These are phyloP conservation scores for Lasiodiplodia citricola DNA, from an alignment of 2,329 filamentous ascomycete genomes.

Conservation along the genomic window DNA sequence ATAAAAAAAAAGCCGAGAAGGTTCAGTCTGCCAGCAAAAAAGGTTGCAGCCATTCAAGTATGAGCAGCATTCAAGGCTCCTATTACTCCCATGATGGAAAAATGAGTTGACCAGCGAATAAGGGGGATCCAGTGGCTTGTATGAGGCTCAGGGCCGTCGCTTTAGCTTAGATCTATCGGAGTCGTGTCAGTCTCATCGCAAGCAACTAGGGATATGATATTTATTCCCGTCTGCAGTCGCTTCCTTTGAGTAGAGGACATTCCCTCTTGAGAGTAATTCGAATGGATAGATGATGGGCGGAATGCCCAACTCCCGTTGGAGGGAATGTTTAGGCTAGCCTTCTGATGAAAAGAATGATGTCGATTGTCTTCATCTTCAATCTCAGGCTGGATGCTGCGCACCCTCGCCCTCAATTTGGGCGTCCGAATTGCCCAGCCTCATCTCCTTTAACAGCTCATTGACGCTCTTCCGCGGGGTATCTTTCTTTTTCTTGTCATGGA, in stretches of 20 bases:
- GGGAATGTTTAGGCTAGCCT: background rate
- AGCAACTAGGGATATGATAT: background rate
- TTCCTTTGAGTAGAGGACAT: background rate
- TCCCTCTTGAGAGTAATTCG: background rate
- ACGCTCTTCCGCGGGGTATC: slow-evolving; percentile 32
- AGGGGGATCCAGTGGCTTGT: background rate
- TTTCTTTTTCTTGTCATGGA: slow-evolving; percentile 6
- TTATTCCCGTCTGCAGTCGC: background rate
- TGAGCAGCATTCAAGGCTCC: background rate
- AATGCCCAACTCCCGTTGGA: background rate
- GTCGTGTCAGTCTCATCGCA: background rate
- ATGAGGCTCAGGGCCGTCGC: background rate
- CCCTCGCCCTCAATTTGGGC: background rate
- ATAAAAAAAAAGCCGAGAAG: background rate
- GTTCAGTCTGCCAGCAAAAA: too few species aligned
- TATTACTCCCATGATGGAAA: background rate
- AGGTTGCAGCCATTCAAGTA: too few species aligned
- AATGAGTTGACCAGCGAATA: background rate
- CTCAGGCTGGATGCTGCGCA: background rate
- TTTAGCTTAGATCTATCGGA: background rate
- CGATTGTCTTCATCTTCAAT: background rate
- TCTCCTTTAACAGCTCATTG: slow-evolving; percentile 36
- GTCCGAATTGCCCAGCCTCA: slow-evolving; percentile 29
- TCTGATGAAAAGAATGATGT: background rate
- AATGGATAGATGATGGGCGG: background rate